These are phyloP conservation scores for Diaporthe citrichinensis DNA, from an alignment of 2,329 filamentous ascomycete species.

Conservation along the genomic window DNA sequence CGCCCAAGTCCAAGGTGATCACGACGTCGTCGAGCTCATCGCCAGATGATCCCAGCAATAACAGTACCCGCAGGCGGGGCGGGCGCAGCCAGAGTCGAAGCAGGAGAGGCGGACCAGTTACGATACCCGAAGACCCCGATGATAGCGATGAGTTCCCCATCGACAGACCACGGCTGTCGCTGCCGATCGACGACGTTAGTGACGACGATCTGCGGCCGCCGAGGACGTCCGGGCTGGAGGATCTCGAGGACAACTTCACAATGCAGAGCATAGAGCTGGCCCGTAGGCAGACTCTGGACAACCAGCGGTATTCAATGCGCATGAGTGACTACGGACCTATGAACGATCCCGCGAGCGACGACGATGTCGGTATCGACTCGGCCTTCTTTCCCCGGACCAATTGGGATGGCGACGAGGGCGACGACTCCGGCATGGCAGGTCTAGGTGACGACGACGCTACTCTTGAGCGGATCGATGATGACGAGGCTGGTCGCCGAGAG, in stretches of 20 bases:
- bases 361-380: slow-evolving; percentile 60
- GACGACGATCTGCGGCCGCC: slow-evolving; percentile 68
- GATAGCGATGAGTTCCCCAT: slow-evolving; percentile 66
- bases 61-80: slow-evolving; percentile 41
- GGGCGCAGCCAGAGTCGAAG: slow-evolving; percentile 45
- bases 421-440: slow-evolving; percentile 50
- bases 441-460: slow-evolving; percentile 53
- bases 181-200: slow-evolving; percentile 65
- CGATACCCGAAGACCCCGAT: slow-evolving; percentile 57
- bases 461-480: slow-evolving; percentile 57
- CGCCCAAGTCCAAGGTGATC: slow-evolving; percentile 61
- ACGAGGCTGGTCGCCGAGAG: slow-evolving; percentile 56
- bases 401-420: slow-evolving; percentile 59
- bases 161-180: slow-evolving; percentile 67
- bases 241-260: slow-evolving; percentile 67
- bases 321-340: slow-evolving; percentile 64
- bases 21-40: slow-evolving; percentile 61
- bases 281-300: slow-evolving; percentile 60
- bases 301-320: slow-evolving; percentile 61
- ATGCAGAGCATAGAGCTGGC: slow-evolving; percentile 72
- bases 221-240: slow-evolving; percentile 67
- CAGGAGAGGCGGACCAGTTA: slow-evolving; percentile 45
- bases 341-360: slow-evolving; percentile 55
- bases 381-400: slow-evolving; percentile 67
- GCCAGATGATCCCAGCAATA: slow-evolving; percentile 46